phyloP scores from a whole-genome alignment of 2,329 filamentous ascomycete species.

The Chaetomiaceae sp. region DNA sequence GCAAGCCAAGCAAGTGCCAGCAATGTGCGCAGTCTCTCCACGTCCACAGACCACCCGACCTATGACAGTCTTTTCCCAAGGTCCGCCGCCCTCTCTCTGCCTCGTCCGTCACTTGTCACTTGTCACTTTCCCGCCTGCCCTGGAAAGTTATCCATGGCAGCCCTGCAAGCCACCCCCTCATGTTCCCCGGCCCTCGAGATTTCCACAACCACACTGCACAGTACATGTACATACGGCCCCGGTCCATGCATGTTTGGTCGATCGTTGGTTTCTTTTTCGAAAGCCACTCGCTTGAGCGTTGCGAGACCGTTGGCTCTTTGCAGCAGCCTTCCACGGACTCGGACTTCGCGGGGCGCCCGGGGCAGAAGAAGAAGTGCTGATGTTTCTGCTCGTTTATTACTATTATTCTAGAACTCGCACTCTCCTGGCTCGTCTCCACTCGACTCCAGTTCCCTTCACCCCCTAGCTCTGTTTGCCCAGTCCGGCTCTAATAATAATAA shows the following conservation, averaged over 20 bases:
- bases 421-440: too few relatives aligned
- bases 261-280: constrained; percentile 18
- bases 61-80: too few relatives aligned
- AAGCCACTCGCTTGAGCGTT: constrained; percentile 14
- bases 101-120: too few relatives aligned
- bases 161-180: constrained; percentile 18
- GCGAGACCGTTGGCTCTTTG: constrained; percentile 9
- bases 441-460: too few relatives aligned
- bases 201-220: too few relatives aligned
- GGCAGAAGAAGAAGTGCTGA: background rate
- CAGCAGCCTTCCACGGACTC: background rate
- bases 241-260: constrained; percentile 7
- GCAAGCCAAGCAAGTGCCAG: background rate
- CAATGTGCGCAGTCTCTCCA: background rate
- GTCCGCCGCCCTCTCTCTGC: too few relatives aligned
- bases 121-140: constrained; percentile 3
- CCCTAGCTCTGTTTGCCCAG: background rate
- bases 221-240: too few relatives aligned
- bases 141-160: background rate
- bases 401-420: constrained; percentile 9
- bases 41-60: too few relatives aligned
- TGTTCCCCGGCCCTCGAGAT: constrained; percentile 7
- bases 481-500: background rate
- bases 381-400: background rate
- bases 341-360: background rate